A percentile compares a stretch with the other conserved stretches of the same genome.
These are phyloP conservation scores for Plasmodium vinckei DNA, from an alignment of 169 alveolate species.

Conservation along the genomic window DNA sequence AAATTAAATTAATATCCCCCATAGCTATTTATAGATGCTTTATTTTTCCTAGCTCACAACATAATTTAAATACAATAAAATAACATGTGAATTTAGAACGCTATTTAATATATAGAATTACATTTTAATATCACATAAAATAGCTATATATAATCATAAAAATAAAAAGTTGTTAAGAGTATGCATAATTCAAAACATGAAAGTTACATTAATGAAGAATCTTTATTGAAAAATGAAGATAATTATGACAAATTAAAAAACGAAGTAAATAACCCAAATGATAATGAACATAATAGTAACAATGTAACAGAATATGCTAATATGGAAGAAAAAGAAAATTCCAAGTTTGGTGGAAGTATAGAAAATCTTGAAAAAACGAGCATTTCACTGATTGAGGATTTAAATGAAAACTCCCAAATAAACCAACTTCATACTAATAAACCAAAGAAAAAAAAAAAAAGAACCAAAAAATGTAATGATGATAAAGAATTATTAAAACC, in stretches of 20 bases:
- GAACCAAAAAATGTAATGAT: conserved; percentile 46
- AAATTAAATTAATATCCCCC: neutral
- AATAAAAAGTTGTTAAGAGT: neutral
- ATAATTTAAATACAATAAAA: neutral
- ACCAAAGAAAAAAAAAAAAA: conserved; percentile 43
- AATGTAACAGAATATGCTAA: neutral
- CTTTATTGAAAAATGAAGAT: conserved; percentile 1
- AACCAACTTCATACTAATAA: conserved; percentile 14
- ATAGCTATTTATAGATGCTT: neutral
- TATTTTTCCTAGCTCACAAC: neutral
- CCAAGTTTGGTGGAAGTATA: neutral
- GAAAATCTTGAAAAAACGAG: neutral
- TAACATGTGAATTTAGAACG: no score
- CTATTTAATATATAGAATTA: no score
- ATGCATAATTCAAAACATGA: conserved; percentile 40
- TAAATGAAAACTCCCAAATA: conserved; percentile 7
- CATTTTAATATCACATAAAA: no score
- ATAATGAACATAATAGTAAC: neutral
- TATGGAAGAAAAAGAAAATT: conserved; percentile 9
- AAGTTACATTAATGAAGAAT: neutral
- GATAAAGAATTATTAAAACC: conserved; percentile 27
- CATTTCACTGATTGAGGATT: no score
- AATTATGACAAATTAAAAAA: conserved; percentile 20
- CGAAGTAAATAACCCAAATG: conserved; percentile 8
- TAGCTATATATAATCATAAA: no score